Percentiles rank a stretch among this genome's conserved stretches.
Evolutionary conservation across 2,329 filamentous ascomycete genomes (phyloP).

Genomic region (Pseudovirgaria hyperparasitica): DNA sequence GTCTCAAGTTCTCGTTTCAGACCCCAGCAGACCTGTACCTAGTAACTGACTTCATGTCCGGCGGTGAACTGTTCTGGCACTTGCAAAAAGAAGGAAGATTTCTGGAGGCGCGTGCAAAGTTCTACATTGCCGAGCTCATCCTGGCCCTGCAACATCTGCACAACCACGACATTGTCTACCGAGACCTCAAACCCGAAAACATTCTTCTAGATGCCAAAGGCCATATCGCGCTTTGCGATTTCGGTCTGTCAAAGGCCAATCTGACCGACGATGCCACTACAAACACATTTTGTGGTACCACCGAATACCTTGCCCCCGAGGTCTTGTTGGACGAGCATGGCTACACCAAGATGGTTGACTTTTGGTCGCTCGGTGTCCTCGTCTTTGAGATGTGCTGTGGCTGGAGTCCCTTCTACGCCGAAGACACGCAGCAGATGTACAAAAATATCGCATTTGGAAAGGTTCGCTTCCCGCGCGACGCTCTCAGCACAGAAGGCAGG

Average conservation of each 20-base stretch:
- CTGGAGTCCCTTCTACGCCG: conserved; percentile 97
- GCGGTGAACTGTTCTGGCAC: conserved; percentile 97
- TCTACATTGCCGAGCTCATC: conserved; percentile 97
- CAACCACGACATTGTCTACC: conserved; percentile 94
- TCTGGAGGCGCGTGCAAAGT: conserved; percentile 87
- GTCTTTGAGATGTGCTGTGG: conserved; percentile 99
- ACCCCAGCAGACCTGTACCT: conserved; percentile 92
- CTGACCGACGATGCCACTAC: conserved; percentile 94
- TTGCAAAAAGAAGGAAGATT: conserved; percentile 94
- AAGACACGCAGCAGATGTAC: conserved; percentile 99
- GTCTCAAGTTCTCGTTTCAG: conserved; percentile 97
- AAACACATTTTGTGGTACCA: conserved; percentile 97
- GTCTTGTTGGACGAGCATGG: conserved; percentile 91
- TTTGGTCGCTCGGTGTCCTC: conserved; percentile 94
- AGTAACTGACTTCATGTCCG: conserved; percentile 99
- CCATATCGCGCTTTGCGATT: conserved; percentile 95
- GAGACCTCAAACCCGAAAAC: conserved; percentile 94
- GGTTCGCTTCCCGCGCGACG: conserved; percentile 89
- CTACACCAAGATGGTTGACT: conserved; percentile 99
- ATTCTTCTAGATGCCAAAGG: conserved; percentile 94
- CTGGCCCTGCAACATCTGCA: conserved; percentile 90
- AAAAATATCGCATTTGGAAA: conserved; percentile 99
- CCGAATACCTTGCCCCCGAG: conserved; percentile 92
- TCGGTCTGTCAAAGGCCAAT: conserved; percentile 94
- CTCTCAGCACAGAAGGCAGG: conserved; percentile 82